Evolutionary conservation across 495 filamentous ascomycete species (phyloP), one percentile per base, ranked within the genome.

Genomic region (Xanthoparmelia taractica): DNA sequence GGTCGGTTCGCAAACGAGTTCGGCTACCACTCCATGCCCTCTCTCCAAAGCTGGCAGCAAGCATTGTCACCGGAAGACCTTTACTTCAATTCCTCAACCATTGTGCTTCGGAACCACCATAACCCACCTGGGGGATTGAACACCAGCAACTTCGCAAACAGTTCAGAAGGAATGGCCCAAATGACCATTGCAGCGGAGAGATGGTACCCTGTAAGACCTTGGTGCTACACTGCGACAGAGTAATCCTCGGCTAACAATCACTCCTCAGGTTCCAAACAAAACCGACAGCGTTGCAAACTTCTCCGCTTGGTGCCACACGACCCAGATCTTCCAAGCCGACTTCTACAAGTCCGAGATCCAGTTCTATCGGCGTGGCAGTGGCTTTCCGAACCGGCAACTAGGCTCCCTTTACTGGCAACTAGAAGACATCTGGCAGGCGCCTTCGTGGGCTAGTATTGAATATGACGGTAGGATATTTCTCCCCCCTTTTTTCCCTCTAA

Each of bases 381-480:
- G 84, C 1, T 70, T 78, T 68, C 83, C 81, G 0, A 78, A 87
- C 54, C 76, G 82, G 6, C 84, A 87, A 68, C 75, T 87, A 2
- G 86, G 86, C 0, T 79, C 78, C 8, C 69, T 88, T 11, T 88
- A 88, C 69, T 88, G 86, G 86, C 85, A 88, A 69, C 73, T 88
- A 1, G 82, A 88, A 64, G 85, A 87, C 71, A 83, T 87, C 67
- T 87, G 85, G 85, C 82, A 85, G 68, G 85, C 84, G 11, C 85
- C 85, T 0, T 82, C 84, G 0, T 88, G 85, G 85, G 82, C 85
- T 4, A 61, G 61, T 6, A 67, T 67, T 55, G 65, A 67, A 25
- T 67, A 64, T 40, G 45, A 67, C 17, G 65, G 64, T 55, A 50
- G 15, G 47, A 8, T 10, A 36, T 17, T 1, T 37, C 23, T 25